These are phyloP conservation scores for Vaccinium myrtillus DNA, from an alignment of 148 eudicot species.

Conservation along the genomic window DNA sequence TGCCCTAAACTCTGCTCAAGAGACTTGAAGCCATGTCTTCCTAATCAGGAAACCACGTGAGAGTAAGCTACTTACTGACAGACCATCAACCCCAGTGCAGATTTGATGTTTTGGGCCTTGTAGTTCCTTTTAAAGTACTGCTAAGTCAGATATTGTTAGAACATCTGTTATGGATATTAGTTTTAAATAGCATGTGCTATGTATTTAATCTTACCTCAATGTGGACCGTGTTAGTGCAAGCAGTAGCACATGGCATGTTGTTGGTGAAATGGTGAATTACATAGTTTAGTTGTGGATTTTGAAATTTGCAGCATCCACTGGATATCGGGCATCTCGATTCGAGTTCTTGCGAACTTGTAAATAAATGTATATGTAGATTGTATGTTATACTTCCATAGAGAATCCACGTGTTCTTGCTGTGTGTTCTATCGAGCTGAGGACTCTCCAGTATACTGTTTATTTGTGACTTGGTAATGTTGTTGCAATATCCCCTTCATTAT, in stretches of 20 bases:
- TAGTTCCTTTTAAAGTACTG: not conserved
- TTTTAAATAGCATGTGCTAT: not conserved
- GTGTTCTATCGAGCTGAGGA: not conserved
- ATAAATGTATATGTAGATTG: not conserved
- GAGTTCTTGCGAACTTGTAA: not conserved
- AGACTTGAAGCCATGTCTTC: not conserved
- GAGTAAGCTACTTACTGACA: not conserved
- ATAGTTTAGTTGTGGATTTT: not conserved
- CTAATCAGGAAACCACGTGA: not conserved
- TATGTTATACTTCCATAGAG: not conserved
- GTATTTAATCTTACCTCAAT: no score
- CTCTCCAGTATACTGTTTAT: not conserved
- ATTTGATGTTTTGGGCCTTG: not conserved
- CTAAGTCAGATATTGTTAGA: not conserved
- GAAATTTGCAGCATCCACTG: constrained; percentile 9
- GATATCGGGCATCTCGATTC: not conserved
- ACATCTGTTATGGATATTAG: not conserved
- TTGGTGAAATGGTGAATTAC: not conserved
- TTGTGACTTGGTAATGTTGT: not conserved
- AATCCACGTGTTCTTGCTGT: not conserved
- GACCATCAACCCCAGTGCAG: not conserved
- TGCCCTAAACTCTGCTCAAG: not conserved
- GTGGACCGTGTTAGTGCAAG: not conserved
- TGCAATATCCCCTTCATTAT: not conserved
- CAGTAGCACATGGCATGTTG: not conserved